Evolutionary conservation across 2,329 filamentous ascomycete species (phyloP), one percentile per base, ranked within the genome.

Genomic region (Paracoccidioides brasiliensis): DNA sequence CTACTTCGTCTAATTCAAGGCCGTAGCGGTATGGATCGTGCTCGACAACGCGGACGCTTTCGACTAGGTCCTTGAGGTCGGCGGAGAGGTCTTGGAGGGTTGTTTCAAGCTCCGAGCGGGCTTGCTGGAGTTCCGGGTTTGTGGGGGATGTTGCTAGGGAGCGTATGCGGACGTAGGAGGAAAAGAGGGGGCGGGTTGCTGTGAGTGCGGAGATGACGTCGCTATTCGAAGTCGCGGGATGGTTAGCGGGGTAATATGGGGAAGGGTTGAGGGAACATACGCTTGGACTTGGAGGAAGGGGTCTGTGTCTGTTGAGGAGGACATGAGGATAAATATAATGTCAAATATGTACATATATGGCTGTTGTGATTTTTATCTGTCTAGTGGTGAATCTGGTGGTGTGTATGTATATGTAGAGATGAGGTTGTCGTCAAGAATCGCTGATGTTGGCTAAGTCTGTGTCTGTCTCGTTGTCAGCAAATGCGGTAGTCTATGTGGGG

Each of bases 151-250:
- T 84, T 57, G 84, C 81, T 32, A 95, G 84, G 48, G 90, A 93
- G 67, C 90, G 88, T 74, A 98, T 98, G 67, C 93, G 91, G 45
- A 95, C 81, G 76, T 95, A 98, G 14, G 90, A 96, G 60, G 87
- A 84, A 78, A 96, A 96, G 56, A 96, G 83, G 53, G 90, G 85
- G 8, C 91, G 85, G 54, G 88, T 86, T 12, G 82, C 82, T 61
- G 85, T 80, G 60, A 98, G 83, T 58, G 94, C 86, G 60, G 83
- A 76, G 62, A 95, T 84, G 62, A 97, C 88, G 74, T 98, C 93
- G 73, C 90, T 95, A 68, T 57, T 50, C 32, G 30, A 9, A 12
- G 38, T 4, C 14, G 30, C 8, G 10, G 12, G n/a, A 28, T 15
- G 15, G 50, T 7, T 4, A 15, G 30, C 14, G 6, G 10, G 52